phyloP scores from a whole-genome alignment of 106 monocot genomes.

The Cymbidium sinense region DNA sequence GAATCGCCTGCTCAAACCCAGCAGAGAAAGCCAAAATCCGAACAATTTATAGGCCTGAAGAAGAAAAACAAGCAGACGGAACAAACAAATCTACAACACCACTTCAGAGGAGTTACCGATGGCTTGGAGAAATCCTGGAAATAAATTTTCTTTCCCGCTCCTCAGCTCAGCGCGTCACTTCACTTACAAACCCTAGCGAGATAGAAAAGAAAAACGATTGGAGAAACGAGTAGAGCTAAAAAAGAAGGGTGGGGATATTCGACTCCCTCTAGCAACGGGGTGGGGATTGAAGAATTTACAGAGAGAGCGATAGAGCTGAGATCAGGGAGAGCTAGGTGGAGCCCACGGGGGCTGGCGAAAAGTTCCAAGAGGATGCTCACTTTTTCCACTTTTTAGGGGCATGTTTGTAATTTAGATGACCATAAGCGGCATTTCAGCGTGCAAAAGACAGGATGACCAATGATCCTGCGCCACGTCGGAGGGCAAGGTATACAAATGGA shows the following conservation, averaged over 20 bases:
- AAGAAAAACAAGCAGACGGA: neutral
- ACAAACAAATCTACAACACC: neutral
- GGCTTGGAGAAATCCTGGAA: neutral
- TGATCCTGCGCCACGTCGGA: neutral
- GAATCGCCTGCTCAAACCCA: neutral
- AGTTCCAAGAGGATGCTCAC: neutral
- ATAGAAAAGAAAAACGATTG: neutral
- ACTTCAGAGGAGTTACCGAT: neutral
- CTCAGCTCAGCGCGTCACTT: neutral
- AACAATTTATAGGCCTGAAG: neutral
- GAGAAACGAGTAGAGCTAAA: neutral
- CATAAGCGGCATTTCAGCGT: neutral
- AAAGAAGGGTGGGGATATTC: neutral
- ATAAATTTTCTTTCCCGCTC: neutral
- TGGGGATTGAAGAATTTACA: neutral
- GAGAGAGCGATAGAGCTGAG: neutral
- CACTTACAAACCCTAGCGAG: neutral
- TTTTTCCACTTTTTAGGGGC: constrained; percentile 5
- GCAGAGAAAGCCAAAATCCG: neutral
- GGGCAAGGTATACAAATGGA: neutral
- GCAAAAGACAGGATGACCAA: neutral
- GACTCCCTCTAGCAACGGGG: too few relatives aligned
- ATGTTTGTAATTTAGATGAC: neutral
- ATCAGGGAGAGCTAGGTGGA: neutral
- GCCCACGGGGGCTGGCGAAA: constrained; percentile 1